Evolutionary conservation across 2,329 filamentous ascomycete genomes (phyloP).

Genomic region (Polytolypa hystricis): DNA sequence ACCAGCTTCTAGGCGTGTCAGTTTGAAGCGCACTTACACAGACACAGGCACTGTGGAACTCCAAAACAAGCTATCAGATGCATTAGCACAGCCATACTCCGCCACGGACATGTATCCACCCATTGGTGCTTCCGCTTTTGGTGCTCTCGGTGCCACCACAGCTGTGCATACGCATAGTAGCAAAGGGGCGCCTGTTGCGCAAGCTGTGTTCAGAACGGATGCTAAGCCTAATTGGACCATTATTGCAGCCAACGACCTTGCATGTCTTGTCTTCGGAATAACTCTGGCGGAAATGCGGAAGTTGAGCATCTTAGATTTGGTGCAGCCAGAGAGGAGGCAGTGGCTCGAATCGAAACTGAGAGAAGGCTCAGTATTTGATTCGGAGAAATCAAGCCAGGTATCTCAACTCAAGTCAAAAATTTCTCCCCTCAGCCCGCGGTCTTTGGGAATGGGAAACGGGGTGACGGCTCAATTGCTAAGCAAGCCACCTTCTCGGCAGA

Average conservation of each 20-base stretch:
- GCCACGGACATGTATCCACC: slow-evolving; percentile 38
- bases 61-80: slow-evolving; percentile 75
- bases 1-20: slow-evolving; percentile 50
- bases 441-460: slow-evolving; percentile 60
- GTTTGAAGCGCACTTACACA: slow-evolving; percentile 76
- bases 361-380: slow-evolving; percentile 15
- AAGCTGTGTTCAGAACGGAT: slow-evolving; percentile 97
- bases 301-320: slow-evolving; percentile 88
- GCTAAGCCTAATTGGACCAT: slow-evolving; percentile 87
- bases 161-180: slow-evolving; percentile 78
- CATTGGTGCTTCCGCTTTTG: slow-evolving; percentile 23
- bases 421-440: slow-evolving; percentile 26
- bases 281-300: slow-evolving; percentile 91
- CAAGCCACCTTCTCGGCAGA: slow-evolving; percentile 57
- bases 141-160: slow-evolving; percentile 34
- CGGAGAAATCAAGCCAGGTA: slow-evolving; percentile 41
- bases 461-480: slow-evolving; percentile 81
- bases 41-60: slow-evolving; percentile 64
- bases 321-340: slow-evolving; percentile 73
- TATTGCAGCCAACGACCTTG: slow-evolving; percentile 87
- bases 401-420: slow-evolving; percentile 24
- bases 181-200: slow-evolving; percentile 79
- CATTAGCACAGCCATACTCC: slow-evolving; percentile 70
- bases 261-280: slow-evolving; percentile 96
- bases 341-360: slow-evolving; percentile 84